Evolutionary conservation across 2,329 filamentous ascomycete genomes (phyloP).

Genomic region (Aurifilum marmelostoma): DNA sequence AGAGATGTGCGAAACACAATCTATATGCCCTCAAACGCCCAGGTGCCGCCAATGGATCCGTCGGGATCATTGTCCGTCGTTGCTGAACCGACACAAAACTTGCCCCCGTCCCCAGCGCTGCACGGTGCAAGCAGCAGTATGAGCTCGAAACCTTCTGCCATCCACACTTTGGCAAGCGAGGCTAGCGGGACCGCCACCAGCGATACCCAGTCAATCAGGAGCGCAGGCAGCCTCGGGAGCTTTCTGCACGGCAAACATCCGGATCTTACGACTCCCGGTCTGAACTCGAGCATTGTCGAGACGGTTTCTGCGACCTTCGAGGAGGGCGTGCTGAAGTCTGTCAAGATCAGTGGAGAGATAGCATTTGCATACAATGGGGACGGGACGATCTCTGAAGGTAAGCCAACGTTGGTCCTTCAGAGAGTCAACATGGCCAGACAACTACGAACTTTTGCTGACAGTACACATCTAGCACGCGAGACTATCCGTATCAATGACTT

Average conservation of each 20-base stretch:
- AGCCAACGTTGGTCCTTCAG: conserved; percentile 44
- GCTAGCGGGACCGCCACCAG: conserved; percentile 63
- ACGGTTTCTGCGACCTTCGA: conserved; percentile 87
- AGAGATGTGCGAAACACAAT: conserved; percentile 92
- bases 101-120: conserved; percentile 44
- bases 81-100: conserved; percentile 29
- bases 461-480: conserved; percentile 51
- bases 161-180: conserved; percentile 65
- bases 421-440: not conserved
- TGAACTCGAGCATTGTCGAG: conserved; percentile 90
- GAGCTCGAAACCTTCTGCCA: conserved; percentile 49
- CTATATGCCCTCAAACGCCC: conserved; percentile 63
- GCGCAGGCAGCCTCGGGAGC: conserved; percentile 76
- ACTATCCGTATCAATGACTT: conserved; percentile 88
- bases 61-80: conserved; percentile 29
- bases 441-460: conserved; percentile 15
- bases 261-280: conserved; percentile 75
- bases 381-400: conserved; percentile 53
- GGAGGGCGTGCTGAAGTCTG: conserved; percentile 69
- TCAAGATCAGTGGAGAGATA: conserved; percentile 83
- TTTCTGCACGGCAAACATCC: conserved; percentile 75
- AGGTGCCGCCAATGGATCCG: conserved; percentile 9
- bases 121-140: conserved; percentile 37
- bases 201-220: conserved; percentile 90
- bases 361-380: conserved; percentile 77